These are phyloP conservation scores for Chaetoscypha palmicola DNA, from an alignment of 2,329 filamentous ascomycete species.

Conservation along the genomic window DNA sequence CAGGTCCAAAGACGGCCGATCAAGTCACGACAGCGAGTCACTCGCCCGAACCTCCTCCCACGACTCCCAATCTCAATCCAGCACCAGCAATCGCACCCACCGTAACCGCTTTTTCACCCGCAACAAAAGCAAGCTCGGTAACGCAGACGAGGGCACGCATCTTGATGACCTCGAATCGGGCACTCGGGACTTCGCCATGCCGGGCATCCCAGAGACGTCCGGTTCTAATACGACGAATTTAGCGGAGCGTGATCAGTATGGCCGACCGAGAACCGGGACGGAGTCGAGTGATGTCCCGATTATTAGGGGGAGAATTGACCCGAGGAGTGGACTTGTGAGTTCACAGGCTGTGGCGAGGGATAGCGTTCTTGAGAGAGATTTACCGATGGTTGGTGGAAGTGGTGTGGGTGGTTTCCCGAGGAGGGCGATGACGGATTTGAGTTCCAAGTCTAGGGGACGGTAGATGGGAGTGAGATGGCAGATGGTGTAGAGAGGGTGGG, in stretches of 20 bases:
- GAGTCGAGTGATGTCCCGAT: slow-evolving; percentile 1
- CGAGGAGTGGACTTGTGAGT: slow-evolving; percentile 29
- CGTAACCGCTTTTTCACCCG: slow-evolving; percentile 57
- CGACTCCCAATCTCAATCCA: slow-evolving; percentile 26
- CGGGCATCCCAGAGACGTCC: slow-evolving; percentile 37
- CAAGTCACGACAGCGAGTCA: slow-evolving; percentile 14
- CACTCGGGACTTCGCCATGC: slow-evolving; percentile 31
- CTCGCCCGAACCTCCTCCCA: slow-evolving; percentile 17
- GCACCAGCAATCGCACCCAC: slow-evolving; percentile 36
- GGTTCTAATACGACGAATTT: slow-evolving; percentile 13
- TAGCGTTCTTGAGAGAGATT: slow-evolving; percentile 18
- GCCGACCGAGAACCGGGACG: not conserved
- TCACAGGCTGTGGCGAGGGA: slow-evolving; percentile 27
- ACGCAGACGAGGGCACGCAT: slow-evolving; percentile 21
- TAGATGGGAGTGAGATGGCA: too few species aligned
- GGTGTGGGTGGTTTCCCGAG: too few species aligned
- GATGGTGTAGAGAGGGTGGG: too few species aligned
- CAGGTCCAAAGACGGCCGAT: slow-evolving; percentile 5
- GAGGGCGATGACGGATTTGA: slow-evolving; percentile 15
- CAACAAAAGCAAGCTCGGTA: slow-evolving; percentile 27
- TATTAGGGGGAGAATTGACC: slow-evolving; percentile 22
- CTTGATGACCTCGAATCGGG: slow-evolving; percentile 28
- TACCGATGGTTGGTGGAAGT: slow-evolving; percentile 13
- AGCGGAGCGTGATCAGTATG: slow-evolving; percentile 2
- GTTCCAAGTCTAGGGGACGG: not conserved